phyloP scores from a whole-genome alignment of 768 basidiomycete genomes.

The Hericium alpestre region DNA sequence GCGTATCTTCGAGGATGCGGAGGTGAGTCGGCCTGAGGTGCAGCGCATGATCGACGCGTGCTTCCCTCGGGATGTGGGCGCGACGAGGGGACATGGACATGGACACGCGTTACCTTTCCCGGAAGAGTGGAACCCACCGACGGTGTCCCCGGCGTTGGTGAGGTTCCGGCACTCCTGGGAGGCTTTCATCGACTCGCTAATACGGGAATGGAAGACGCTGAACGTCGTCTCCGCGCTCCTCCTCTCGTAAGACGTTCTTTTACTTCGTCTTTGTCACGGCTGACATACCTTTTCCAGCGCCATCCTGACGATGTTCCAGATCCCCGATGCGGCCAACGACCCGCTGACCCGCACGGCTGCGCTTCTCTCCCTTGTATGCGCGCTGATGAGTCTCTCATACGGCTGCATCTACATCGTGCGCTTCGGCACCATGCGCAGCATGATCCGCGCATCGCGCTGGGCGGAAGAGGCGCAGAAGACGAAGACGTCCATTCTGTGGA shows the following conservation, averaged over 20 bases:
- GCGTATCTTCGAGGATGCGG: constrained; percentile 66
- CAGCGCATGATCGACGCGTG: constrained; percentile 27
- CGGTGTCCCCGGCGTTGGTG: constrained; percentile 52
- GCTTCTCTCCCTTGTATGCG: constrained; percentile 53
- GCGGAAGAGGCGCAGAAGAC: constrained; percentile 58
- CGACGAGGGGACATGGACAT: background rate
- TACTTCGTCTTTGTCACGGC: background rate
- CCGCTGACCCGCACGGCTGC: constrained; percentile 54
- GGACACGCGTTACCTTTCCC: constrained; percentile 19
- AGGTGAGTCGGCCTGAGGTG: constrained; percentile 67
- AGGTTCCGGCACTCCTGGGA: constrained; percentile 65
- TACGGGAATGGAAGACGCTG: constrained; percentile 66
- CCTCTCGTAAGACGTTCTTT: background rate
- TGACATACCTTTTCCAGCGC: constrained; percentile 31
- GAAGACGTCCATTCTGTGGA: constrained; percentile 43
- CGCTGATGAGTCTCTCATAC: constrained; percentile 60
- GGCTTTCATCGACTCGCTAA: constrained; percentile 55
- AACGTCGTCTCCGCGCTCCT: constrained; percentile 65
- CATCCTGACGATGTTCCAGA: constrained; percentile 62
- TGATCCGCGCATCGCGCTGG: constrained; percentile 63
- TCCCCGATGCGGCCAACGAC: constrained; percentile 37
- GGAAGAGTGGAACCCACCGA: constrained; percentile 29
- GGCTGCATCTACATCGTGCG: constrained; percentile 67
- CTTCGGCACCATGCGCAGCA: constrained; percentile 63
- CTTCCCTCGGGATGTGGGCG: background rate